Evolutionary conservation across 2,329 filamentous ascomycete genomes (phyloP), one percentile per base, ranked within the genome.

Genomic region (Aspergillus flavus): DNA sequence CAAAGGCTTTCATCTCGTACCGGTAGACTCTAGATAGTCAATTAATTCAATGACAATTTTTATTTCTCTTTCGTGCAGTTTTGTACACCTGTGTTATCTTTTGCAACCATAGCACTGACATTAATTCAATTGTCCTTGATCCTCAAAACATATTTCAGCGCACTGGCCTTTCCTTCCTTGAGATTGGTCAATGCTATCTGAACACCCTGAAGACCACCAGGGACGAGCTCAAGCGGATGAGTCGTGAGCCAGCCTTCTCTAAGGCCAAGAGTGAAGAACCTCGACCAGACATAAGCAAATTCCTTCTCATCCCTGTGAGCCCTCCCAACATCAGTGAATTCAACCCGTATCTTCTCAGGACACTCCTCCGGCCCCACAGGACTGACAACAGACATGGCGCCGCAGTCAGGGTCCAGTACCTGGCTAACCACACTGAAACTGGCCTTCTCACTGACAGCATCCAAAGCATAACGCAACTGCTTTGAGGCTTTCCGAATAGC

Each of bases 101-200:
- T 41, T 41, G 3, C 16, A 41, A 41, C 4, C 3, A 19, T 3
- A 41, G 4, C 16, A 4, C 39, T 9, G 7, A 1, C 19, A 4
- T 7, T 41, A 1, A 9, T 19, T 41, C 7, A 41, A 41, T 41
- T 41, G 6, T 41, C 16, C 39, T 19, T 41, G 39, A 41, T 41
- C 39, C 4, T 41, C 39, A 71, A 36, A 86, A 90, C 84, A 77
- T 88, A 90, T 76, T 90, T 90, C 0, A 85, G 79, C 2, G 81
- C 87, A 69, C 84, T 88, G 26, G 84, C 86, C 73, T 84, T 86
- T 0, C 87, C 87, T 26, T 80, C 80, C 72, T 83, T 86, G 72
- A 90, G 72, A 63, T 85, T 82, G 65, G 73, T 73, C 74, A 90
- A 70, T 0, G 78, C 87, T 55, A 70, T 74, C 69, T 87, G 76